Evolutionary conservation across 805 yeast species (phyloP).

Genomic region (Candida suzukii): DNA sequence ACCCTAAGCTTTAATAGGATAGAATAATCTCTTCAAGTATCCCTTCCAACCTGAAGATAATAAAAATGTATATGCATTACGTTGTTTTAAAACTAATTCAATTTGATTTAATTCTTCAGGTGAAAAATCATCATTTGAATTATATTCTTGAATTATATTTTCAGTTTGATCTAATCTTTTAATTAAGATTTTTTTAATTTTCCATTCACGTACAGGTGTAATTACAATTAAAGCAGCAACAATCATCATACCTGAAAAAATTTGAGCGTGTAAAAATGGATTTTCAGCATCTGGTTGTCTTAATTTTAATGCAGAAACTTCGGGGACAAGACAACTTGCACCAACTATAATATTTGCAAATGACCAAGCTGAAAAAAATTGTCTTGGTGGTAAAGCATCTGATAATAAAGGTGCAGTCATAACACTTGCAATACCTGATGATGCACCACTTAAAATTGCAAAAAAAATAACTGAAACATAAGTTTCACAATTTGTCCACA

Average conservation of each 20-base stretch:
- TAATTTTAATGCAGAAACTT: conserved; percentile 22
- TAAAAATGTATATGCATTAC: conserved; percentile 10
- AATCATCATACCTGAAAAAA: conserved; percentile 51
- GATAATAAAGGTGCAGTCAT: conserved; percentile 22
- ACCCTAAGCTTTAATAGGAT: conserved; percentile 17
- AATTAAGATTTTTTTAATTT: conserved; percentile 32
- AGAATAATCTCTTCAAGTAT: conserved; percentile 12
- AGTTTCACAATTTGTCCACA: conserved; percentile 34
- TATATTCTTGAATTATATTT: neutral
- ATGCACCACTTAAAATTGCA: conserved; percentile 33
- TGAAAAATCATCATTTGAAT: neutral
- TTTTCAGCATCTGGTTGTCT: conserved; percentile 9
- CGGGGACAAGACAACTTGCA: conserved; percentile 20
- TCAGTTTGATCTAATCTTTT: conserved; percentile 6
- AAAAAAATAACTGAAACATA: conserved; percentile 27
- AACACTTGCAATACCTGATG: conserved; percentile 36
- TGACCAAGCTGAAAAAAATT: conserved; percentile 24
- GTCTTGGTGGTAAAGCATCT: conserved; percentile 18
- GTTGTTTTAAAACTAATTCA: conserved; percentile 5
- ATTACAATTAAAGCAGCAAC: conserved; percentile 32
- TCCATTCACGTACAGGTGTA: conserved; percentile 44
- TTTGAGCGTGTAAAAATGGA: conserved; percentile 55
- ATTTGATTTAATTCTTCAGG: neutral
- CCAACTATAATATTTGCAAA: conserved; percentile 20
- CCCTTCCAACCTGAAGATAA: conserved; percentile 7